Evolutionary conservation across 140 eudicot genomes (phyloP), one percentile per base, ranked within the genome.

Genomic region (Erigeron philadelphicus): DNA sequence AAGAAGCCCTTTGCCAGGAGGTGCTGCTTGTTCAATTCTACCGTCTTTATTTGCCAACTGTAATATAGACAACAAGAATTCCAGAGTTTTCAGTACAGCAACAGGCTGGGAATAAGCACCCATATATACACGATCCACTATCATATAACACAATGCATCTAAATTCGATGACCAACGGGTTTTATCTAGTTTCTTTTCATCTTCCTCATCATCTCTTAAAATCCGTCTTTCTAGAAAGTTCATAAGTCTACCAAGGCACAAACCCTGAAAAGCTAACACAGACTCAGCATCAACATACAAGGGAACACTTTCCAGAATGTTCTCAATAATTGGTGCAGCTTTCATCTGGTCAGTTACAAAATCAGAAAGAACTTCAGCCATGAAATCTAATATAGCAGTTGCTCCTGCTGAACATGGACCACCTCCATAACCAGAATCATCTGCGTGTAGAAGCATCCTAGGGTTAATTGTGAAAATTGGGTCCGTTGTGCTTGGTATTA

Each of bases 341-440:
- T 89, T 94, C 67, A 84, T 71, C 76, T 94, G 99, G 78, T 94
- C 97, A 13, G 97, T 89, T 31, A 89, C 79, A 38, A 85, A 77
- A 80, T 84, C 95, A 66, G 99, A 87, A 59, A 94, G 86, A 72
- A 94, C 97, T 78, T 85, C 97, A 19, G 95, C 99, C 82, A 94
- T 65, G 73, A 89, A 89, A 87, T 94, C 99, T 11, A 89, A 68
- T 74, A 94, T 77, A 16, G 99, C 99, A 2, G 90, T 81, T 62
- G 99, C 99, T 43, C 95, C 99, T 6, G 99, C 95, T 69, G 97
- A 85, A 73, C 99, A 94, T 5, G 97, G 97, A 42, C 99, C 99
- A 42, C 97, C 97, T 16, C 99, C 97, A 68, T 89, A 94, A 31
- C 99, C 97, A 70, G 89, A 83, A 80, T 94, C 95, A 73, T 94